A percentile compares a stretch with the other conserved stretches of the same genome.
phyloP scores from a whole-genome alignment of 2,329 filamentous ascomycete species.

The Arthrobotrys sphaeroides region DNA sequence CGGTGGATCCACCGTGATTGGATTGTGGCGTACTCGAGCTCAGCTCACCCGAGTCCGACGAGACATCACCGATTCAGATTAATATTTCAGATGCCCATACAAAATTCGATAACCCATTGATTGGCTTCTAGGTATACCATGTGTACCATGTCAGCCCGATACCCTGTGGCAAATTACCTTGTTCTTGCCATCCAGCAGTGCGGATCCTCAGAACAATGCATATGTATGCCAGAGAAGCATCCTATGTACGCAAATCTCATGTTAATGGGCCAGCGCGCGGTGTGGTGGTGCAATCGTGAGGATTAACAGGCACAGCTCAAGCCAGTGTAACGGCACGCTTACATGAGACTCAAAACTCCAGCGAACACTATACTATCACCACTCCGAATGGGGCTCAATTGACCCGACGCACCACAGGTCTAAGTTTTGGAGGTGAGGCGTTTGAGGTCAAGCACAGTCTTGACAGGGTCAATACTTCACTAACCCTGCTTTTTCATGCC shows the following conservation, averaged over 20 bases:
- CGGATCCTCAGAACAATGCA: not conserved
- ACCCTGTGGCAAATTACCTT: not conserved
- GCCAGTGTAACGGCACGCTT: not conserved
- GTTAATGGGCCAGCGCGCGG: not conserved
- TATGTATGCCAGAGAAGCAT: not conserved
- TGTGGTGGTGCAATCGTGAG: too few relatives aligned
- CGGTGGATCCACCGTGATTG: not conserved
- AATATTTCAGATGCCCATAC: not conserved
- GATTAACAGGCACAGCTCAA: not conserved
- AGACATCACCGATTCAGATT: not conserved
- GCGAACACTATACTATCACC: not conserved
- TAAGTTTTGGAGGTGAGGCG: not conserved
- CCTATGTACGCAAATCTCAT: not conserved
- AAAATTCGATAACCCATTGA: not conserved
- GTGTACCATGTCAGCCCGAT: not conserved
- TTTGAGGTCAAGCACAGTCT: conserved; percentile 13
- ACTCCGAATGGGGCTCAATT: not conserved
- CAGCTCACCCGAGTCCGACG: not conserved
- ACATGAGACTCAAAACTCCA: too few relatives aligned
- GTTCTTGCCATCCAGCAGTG: not conserved
- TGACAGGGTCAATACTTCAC: conserved; percentile 40
- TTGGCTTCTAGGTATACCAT: conserved; percentile 4
- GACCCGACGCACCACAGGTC: not conserved
- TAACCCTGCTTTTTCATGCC: conserved; percentile 29
- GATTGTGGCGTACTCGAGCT: not conserved